phyloP scores from a whole-genome alignment of 306 rosid genomes.

The Rubus parviflorus region DNA sequence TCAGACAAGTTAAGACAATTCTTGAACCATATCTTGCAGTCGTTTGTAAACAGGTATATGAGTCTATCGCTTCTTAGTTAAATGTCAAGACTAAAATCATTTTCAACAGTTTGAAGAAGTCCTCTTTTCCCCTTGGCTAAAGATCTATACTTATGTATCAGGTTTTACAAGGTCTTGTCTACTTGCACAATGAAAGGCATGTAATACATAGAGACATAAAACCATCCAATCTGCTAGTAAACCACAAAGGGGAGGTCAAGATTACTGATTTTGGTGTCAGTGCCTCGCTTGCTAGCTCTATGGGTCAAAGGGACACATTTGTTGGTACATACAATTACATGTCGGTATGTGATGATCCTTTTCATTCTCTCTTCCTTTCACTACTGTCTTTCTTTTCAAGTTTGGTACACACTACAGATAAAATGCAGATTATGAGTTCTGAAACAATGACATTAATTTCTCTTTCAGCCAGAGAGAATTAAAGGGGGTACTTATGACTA shows the following conservation, averaged over 20 bases:
- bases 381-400: background rate
- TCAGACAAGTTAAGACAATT: slow-evolving; percentile 87
- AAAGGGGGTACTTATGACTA: slow-evolving; percentile 87
- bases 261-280: slow-evolving; percentile 99
- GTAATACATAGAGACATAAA: slow-evolving; percentile 97
- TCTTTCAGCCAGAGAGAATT: slow-evolving; percentile 87
- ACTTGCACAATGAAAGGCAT: slow-evolving; percentile 91
- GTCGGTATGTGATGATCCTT: slow-evolving; percentile 70
- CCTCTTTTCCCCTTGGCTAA: background rate
- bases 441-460: slow-evolving; percentile 25
- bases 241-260: slow-evolving; percentile 96
- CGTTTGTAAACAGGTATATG: slow-evolving; percentile 87
- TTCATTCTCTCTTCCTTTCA: background rate
- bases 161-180: slow-evolving; percentile 94
- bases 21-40: slow-evolving; percentile 99
- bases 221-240: slow-evolving; percentile 91
- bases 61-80: slow-evolving; percentile 12
- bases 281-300: slow-evolving; percentile 91
- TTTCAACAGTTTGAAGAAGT: background rate
- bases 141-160: slow-evolving; percentile 34
- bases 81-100: background rate
- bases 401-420: background rate
- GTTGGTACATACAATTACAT: slow-evolving; percentile 98
- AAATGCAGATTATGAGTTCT: background rate
- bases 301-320: slow-evolving; percentile 97